Base-by-base conservation (phyloP, 164 flowering plant species). In the Sextonia rubra region DNA sequence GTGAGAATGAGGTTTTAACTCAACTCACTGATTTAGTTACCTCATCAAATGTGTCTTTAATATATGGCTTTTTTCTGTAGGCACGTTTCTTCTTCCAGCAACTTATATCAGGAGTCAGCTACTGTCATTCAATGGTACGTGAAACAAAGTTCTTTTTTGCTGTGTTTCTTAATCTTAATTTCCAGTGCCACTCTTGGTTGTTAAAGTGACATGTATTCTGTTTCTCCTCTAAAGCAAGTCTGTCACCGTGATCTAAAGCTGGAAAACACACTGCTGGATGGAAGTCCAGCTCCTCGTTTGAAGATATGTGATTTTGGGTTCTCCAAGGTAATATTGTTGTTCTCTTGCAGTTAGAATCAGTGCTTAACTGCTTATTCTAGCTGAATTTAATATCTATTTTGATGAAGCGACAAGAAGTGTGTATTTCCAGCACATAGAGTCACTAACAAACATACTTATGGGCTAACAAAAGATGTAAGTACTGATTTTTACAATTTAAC, bases 231-330 rank as follows among this genome's bases (percentile, higher is more conserved):
- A 60, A 78, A 93, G 98, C 90, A 93, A 93, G 88, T 93, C 61
- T 93, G 98, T 67, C 98, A 93, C 69, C 95, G 98, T 23, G 97
- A 93, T 78, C 77, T 93, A 83, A 93, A 93, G 77, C 76, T 93
- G 78, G 98, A 93, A 76, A 91, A 93, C 72, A 93, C 98, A 37
- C 83, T 93, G 70, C 75, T 93, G 76, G 98, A 93, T 84, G 98
- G 98, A 75, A 93, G 97, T 75, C 86, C 87, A 0, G 96, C 96
- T 69, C 98, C 98, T 58, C 93, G 95, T 61, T 75, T 93, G 71
- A 93, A 93, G 82, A 91, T 93, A 73, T 93, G 98, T 73, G 95
- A 93, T 79, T 93, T 93, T 79, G 98, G 98, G 48, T 93, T 90
- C 79, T 91, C 98, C n/a, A 93, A 93, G 98, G 98, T 91, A 78